Percentiles rank a stretch among this genome's conserved stretches.
These are phyloP conservation scores for Salix caprea DNA, from an alignment of 345 rosid species.

Conservation along the genomic window DNA sequence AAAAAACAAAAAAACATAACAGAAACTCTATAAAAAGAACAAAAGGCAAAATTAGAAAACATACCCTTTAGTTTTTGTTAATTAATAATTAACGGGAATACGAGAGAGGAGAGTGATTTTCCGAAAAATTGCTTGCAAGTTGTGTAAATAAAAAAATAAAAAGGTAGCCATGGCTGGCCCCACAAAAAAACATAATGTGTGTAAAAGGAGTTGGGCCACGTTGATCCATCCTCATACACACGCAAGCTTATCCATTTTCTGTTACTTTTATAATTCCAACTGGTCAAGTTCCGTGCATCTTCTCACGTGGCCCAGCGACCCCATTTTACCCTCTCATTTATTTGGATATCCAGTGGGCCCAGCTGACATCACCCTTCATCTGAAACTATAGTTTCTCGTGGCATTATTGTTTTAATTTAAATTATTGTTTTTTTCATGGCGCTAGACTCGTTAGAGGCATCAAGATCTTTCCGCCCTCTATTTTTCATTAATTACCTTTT, in stretches of 20 bases:
- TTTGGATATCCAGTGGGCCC: too few relatives aligned
- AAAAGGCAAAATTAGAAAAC: too few relatives aligned
- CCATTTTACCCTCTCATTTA: neutral
- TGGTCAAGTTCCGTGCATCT: neutral
- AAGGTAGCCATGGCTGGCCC: neutral
- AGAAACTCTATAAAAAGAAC: too few relatives aligned
- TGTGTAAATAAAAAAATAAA: neutral
- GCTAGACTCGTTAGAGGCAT: too few relatives aligned
- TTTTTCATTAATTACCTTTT: too few relatives aligned
- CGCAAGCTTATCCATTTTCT: conserved; percentile 8
- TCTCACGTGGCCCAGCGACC: conserved; percentile 3
- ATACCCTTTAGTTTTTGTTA: too few relatives aligned
- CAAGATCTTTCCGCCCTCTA: too few relatives aligned
- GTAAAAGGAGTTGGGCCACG: conserved; percentile 15
- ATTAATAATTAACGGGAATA: neutral
- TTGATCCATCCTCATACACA: conserved; percentile 2
- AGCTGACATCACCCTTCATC: too few relatives aligned
- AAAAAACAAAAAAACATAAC: too few relatives aligned
- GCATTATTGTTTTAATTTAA: too few relatives aligned
- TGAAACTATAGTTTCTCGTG: too few relatives aligned
- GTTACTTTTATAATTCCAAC: neutral
- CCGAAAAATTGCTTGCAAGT: neutral
- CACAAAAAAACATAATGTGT: neutral
- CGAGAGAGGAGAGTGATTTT: neutral
- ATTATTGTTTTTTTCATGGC: too few relatives aligned